phyloP scores from a whole-genome alignment of 257 asterid genomes.

The Scutellaria minor region DNA sequence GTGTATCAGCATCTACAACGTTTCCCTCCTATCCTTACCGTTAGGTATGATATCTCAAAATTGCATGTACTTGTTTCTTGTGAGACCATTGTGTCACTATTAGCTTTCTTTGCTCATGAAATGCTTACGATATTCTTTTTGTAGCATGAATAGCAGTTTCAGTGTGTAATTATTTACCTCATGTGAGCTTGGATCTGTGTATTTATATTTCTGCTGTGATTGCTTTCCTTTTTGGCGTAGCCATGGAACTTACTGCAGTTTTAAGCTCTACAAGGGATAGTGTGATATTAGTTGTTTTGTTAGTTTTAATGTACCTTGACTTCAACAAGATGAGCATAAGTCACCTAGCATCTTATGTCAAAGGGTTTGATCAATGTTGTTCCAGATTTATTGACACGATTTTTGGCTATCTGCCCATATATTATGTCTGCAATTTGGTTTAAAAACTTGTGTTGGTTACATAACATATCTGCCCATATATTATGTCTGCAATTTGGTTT shows the following conservation, averaged over 20 bases:
- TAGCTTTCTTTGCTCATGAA: neutral
- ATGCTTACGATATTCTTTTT: neutral
- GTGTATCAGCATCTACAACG: constrained; percentile 38
- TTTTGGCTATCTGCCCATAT: too few relatives aligned
- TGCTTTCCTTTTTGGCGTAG: neutral
- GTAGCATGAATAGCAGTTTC: neutral
- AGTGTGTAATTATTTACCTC: neutral
- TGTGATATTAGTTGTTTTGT: neutral
- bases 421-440: too few relatives aligned
- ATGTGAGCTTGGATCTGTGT: constrained; percentile 9
- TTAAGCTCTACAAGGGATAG: neutral
- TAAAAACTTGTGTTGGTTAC: too few relatives aligned
- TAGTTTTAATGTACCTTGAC: neutral
- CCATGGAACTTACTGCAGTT: neutral
- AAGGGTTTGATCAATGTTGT: neutral
- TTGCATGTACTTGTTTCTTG: neutral
- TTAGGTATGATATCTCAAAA: constrained; percentile 46
- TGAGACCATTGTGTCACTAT: neutral
- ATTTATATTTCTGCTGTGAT: constrained; percentile 4
- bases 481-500: too few relatives aligned
- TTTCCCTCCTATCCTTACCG: constrained; percentile 50
- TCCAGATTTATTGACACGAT: too few relatives aligned
- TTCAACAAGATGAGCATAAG: neutral
- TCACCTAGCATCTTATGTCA: neutral
- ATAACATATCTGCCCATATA: too few relatives aligned